A percentile compares a stretch with the other conserved stretches of the same genome.
Conservation (phyloP, 2,329 filamentous ascomycete species). For the Venturiaceae sp. region DNA sequence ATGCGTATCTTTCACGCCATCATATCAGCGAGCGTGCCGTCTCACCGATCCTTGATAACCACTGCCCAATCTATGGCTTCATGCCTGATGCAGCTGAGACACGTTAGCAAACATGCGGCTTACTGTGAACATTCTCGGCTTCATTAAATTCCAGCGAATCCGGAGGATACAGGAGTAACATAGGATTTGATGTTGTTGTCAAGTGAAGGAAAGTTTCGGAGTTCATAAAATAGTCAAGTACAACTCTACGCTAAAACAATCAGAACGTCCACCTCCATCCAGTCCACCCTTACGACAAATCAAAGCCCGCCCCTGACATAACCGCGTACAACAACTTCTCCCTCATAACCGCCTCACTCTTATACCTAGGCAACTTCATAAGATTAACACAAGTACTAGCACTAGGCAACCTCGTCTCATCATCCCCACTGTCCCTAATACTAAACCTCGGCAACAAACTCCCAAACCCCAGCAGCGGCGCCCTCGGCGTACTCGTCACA, state of each 20-base stretch:
- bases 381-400: constrained; percentile 95
- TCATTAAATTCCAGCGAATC: too few relatives aligned
- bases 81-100: too few relatives aligned
- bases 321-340: constrained; percentile 85
- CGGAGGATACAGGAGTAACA: too few relatives aligned
- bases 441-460: constrained; percentile 79
- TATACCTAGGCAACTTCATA: constrained; percentile 82
- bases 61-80: too few relatives aligned
- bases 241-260: neutral
- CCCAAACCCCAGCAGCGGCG: constrained; percentile 79
- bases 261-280: neutral
- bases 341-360: constrained; percentile 52
- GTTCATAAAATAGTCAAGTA: too few relatives aligned
- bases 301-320: constrained; percentile 84
- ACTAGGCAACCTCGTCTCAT: constrained; percentile 73
- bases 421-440: constrained; percentile 72
- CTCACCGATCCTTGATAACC: too few relatives aligned
- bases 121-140: too few relatives aligned
- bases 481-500: constrained; percentile 85
- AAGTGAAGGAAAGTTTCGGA: too few relatives aligned
- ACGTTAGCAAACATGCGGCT: too few relatives aligned
- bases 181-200: too few relatives aligned
- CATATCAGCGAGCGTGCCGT: too few relatives aligned
- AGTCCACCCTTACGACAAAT: constrained; percentile 33
- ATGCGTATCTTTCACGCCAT: too few relatives aligned